phyloP scores from a whole-genome alignment of 805 yeast genomes.

The Yarrowia bubula region DNA sequence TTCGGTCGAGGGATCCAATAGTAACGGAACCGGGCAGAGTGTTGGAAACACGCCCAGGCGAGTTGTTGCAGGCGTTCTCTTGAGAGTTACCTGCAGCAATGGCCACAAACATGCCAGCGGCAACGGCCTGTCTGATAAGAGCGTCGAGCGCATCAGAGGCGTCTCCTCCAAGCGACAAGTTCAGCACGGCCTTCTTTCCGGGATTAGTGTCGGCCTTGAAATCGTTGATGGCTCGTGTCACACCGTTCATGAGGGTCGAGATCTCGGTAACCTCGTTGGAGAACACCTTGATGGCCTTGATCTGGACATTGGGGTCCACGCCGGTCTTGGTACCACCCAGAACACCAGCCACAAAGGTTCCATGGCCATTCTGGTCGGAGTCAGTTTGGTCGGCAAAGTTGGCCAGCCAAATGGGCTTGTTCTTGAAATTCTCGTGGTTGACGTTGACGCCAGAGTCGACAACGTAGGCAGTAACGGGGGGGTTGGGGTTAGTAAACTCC shows the following conservation, averaged over 20 bases:
- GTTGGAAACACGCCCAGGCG: neutral
- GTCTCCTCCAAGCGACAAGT: slow-evolving; percentile 95
- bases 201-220: slow-evolving; percentile 41
- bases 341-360: slow-evolving; percentile 95
- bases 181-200: slow-evolving; percentile 43
- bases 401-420: slow-evolving; percentile 84
- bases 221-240: neutral
- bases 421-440: slow-evolving; percentile 72
- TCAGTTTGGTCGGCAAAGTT: slow-evolving; percentile 70
- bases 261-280: slow-evolving; percentile 39
- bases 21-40: neutral
- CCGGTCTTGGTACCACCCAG: slow-evolving; percentile 45
- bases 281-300: slow-evolving; percentile 60
- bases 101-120: slow-evolving; percentile 66
- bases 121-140: slow-evolving; percentile 86
- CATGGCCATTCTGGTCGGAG: slow-evolving; percentile 90
- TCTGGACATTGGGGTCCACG: slow-evolving; percentile 55
- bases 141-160: slow-evolving; percentile 78
- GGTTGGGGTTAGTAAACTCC: slow-evolving; percentile 34
- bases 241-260: neutral
- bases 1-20: neutral
- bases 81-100: slow-evolving; percentile 2
- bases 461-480: slow-evolving; percentile 60
- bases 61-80: slow-evolving; percentile 3
- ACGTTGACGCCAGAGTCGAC: slow-evolving; percentile 86